Conservation (phyloP, 257 asterid genomes). For the Ophiorrhiza pumila region DNA sequence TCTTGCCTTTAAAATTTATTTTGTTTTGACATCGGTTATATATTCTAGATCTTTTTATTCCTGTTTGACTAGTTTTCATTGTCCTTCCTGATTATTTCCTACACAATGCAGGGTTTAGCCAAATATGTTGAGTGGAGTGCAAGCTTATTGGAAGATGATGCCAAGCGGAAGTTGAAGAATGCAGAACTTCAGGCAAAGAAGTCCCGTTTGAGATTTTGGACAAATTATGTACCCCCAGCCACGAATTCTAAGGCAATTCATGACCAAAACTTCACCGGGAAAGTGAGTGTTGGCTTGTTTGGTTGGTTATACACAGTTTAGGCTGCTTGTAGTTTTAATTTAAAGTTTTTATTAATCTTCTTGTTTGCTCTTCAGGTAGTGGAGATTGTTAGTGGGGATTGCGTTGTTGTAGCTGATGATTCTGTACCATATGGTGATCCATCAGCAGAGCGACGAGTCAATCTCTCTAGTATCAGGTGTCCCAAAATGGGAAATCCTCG, state of each 20-base stretch:
- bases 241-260: conserved; percentile 93
- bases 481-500: conserved; percentile 98
- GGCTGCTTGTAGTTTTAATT: conserved; percentile 6
- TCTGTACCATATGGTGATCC: conserved; percentile 92
- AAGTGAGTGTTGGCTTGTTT: conserved; percentile 40
- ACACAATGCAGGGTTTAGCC: conserved; percentile 63
- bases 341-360: conserved; percentile 1
- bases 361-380: conserved; percentile 54
- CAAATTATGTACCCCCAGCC: conserved; percentile 81
- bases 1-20: neutral
- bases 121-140: conserved; percentile 96
- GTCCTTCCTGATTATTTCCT: neutral
- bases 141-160: conserved; percentile 72
- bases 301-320: neutral
- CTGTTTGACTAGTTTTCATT: neutral
- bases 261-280: conserved; percentile 93
- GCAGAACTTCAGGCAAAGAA: conserved; percentile 93
- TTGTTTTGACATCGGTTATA: neutral
- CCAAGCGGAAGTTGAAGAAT: conserved; percentile 59
- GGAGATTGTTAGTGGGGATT: conserved; percentile 92
- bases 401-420: conserved; percentile 85
- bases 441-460: conserved; percentile 87
- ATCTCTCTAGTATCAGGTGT: conserved; percentile 91
- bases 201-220: conserved; percentile 69
- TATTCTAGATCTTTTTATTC: neutral